Evolutionary conservation across 2,329 filamentous ascomycete species (phyloP).

Genomic region (Hirsutella minnesotensis): DNA sequence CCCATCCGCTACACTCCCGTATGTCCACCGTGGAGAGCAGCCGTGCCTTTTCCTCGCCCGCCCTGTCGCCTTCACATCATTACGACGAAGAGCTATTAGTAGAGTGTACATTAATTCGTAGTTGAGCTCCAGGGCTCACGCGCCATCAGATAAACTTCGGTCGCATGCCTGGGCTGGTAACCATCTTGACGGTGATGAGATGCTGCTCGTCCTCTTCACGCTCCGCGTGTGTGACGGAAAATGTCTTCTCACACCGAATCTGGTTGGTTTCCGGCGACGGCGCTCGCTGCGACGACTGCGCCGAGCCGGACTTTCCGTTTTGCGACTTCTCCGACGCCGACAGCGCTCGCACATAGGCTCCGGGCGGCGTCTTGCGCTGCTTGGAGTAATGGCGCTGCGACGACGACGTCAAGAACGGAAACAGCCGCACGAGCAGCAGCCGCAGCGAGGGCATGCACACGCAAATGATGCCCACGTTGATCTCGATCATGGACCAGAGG

Average conservation of each 20-base stretch:
- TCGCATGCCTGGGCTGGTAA: no score
- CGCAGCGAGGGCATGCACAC: constrained; percentile 25
- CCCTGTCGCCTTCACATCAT: no score
- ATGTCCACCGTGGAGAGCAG: no score
- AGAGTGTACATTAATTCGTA: no score
- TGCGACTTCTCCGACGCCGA: not conserved
- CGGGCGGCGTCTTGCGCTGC: constrained; percentile 4
- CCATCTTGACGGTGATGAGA: not conserved
- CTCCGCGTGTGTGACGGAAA: not conserved
- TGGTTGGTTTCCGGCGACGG: not conserved
- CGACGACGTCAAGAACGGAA: constrained; percentile 22
- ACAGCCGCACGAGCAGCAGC: constrained; percentile 21
- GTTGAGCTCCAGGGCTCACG: no score
- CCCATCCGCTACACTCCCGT: no score
- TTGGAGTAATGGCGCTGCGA: constrained; percentile 15
- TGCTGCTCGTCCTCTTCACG: not conserved
- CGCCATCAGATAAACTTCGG: no score
- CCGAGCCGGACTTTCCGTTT: not conserved
- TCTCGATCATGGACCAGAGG: constrained; percentile 25
- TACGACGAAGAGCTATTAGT: no score
- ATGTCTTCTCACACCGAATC: not conserved
- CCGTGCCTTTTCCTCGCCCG: no score
- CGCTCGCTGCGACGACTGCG: not conserved
- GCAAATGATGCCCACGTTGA: constrained; percentile 26
- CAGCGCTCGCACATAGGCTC: constrained; percentile 7